Evolutionary conservation across 441 rosid genomes (phyloP).

Genomic region (Lepidium campestre): DNA sequence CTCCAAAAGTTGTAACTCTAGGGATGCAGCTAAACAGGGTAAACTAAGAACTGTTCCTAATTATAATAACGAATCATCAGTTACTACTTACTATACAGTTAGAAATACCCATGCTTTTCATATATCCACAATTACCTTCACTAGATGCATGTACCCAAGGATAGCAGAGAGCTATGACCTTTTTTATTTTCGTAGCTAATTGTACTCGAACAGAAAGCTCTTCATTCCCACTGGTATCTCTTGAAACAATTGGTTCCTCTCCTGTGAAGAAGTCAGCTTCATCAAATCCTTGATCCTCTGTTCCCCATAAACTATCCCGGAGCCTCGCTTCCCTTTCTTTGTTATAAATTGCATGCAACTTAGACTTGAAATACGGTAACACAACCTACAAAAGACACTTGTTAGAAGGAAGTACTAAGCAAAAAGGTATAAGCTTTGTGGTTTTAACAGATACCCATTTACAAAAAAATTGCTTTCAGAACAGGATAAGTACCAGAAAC

Average conservation of each 20-base stretch:
- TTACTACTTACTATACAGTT: not conserved
- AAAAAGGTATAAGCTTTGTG: not conserved
- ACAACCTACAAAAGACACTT: constrained; percentile 57
- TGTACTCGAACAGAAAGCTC: constrained; percentile 55
- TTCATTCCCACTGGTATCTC: constrained; percentile 33
- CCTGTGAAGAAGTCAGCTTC: constrained; percentile 43
- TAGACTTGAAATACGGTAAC: constrained; percentile 91
- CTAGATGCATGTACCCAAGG: constrained; percentile 93
- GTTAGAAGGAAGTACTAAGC: constrained; percentile 2
- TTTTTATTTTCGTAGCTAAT: constrained; percentile 54
- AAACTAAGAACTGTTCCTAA: not conserved
- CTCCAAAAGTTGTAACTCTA: not conserved
- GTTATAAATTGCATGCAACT: constrained; percentile 81
- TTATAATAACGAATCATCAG: not conserved
- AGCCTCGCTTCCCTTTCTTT: constrained; percentile 97
- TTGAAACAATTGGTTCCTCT: constrained; percentile 44
- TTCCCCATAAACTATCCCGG: constrained; percentile 94
- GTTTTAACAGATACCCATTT: not conserved
- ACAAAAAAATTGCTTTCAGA: not conserved
- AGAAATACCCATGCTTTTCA: not conserved
- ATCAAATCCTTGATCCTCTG: constrained; percentile 56
- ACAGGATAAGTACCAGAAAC: constrained; percentile 58
- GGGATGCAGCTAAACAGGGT: not conserved
- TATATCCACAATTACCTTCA: constrained; percentile 55
- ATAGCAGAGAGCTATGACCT: constrained; percentile 71